Conservation (phyloP, 2,329 filamentous ascomycete genomes). For the Dendrostoma leiphaemia region DNA sequence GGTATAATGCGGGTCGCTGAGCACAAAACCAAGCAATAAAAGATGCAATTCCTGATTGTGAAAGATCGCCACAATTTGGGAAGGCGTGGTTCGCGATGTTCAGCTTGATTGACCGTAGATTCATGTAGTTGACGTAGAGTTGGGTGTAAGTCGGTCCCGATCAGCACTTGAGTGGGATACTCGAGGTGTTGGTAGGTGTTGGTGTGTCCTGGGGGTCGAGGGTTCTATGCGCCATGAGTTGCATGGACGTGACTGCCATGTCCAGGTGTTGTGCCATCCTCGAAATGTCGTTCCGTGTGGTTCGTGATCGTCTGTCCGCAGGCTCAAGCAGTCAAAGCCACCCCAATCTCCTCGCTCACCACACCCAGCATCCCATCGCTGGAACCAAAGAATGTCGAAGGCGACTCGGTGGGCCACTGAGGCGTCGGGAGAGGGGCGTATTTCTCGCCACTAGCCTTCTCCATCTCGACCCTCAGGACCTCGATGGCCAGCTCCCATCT, state of each 20-base stretch:
- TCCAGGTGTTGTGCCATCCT: not conserved
- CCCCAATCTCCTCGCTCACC: conserved; percentile 2
- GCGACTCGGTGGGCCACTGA: conserved; percentile 38
- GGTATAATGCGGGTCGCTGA: conserved; percentile 8
- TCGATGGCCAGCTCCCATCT: conserved; percentile 54
- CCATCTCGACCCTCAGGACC: conserved; percentile 52
- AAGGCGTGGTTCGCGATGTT: not conserved
- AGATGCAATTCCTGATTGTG: not conserved
- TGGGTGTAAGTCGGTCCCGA: conserved; percentile 5
- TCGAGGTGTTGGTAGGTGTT: conserved; percentile 1
- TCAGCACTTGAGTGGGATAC: conserved; percentile 17
- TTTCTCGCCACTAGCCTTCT: conserved; percentile 38
- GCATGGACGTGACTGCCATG: too few species aligned
- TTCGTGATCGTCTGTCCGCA: not conserved
- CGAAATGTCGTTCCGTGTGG: not conserved
- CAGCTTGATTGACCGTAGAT: too few species aligned
- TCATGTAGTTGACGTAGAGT: too few species aligned
- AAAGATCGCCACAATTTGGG: not conserved
- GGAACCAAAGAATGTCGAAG: conserved; percentile 1
- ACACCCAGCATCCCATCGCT: conserved; percentile 11
- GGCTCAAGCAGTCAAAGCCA: not conserved
- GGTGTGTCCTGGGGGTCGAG: not conserved
- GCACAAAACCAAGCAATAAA: not conserved
- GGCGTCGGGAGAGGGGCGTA: conserved; percentile 41
- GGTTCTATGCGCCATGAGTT: too few species aligned